phyloP scores from a whole-genome alignment of 2,329 filamentous ascomycete genomes.

The Colletotrichum gigasporum region DNA sequence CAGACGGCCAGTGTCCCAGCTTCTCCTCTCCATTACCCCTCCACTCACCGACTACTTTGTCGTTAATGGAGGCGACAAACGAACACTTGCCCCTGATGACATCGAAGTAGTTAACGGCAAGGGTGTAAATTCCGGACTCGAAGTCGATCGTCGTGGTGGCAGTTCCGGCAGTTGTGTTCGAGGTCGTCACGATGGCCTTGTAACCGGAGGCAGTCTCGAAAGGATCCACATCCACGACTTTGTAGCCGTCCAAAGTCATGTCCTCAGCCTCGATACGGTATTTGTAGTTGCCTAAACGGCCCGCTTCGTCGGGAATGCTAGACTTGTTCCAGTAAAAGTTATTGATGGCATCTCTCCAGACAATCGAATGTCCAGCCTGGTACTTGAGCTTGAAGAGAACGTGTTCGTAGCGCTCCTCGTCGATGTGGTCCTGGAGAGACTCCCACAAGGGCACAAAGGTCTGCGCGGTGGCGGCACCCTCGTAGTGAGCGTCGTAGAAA shows the following conservation, averaged over 20 bases:
- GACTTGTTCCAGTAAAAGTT: conserved; percentile 72
- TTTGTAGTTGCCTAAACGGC: conserved; percentile 68
- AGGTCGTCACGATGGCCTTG: conserved; percentile 63
- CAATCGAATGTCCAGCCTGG: conserved; percentile 75
- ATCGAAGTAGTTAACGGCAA: conserved; percentile 76
- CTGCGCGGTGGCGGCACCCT: conserved; percentile 68
- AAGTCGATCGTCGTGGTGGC: conserved; percentile 57
- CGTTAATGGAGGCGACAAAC: conserved; percentile 65
- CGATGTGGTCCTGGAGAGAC: conserved; percentile 63
- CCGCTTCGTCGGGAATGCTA: conserved; percentile 64
- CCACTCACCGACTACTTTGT: conserved; percentile 65
- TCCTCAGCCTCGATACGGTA: conserved; percentile 75
- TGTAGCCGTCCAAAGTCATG: conserved; percentile 70
- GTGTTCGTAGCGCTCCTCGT: conserved; percentile 67
- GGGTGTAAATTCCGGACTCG: conserved; percentile 64
- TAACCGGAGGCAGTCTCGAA: conserved; percentile 65
- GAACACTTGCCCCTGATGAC: conserved; percentile 64
- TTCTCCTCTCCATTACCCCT: conserved; percentile 66
- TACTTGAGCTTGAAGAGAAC: conserved; percentile 67
- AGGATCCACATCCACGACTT: conserved; percentile 60
- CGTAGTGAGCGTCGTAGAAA: conserved; percentile 72
- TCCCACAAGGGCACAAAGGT: conserved; percentile 65
- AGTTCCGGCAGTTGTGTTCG: conserved; percentile 59
- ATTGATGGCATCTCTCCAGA: conserved; percentile 75
- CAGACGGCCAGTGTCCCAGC: conserved; percentile 66